phyloP scores from a whole-genome alignment of 2,329 filamentous ascomycete species.

The Botryosphaeria agaves region DNA sequence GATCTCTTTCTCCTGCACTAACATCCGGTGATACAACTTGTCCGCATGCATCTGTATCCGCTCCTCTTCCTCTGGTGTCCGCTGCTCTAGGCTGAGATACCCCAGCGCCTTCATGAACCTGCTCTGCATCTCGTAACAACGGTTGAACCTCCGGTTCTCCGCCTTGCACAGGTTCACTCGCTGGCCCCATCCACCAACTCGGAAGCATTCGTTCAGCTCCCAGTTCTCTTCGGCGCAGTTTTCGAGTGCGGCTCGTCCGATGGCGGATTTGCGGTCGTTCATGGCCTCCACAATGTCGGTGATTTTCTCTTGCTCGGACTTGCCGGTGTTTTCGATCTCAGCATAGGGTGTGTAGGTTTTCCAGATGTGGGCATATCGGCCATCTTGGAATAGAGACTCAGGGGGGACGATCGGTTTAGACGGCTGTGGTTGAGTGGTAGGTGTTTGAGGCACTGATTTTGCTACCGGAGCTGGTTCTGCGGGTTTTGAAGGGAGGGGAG shows the following conservation, averaged over 20 bases:
- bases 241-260: conserved; percentile 71
- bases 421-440: conserved; percentile 11
- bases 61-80: conserved; percentile 56
- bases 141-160: conserved; percentile 61
- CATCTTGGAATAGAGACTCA: conserved; percentile 48
- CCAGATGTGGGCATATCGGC: conserved; percentile 76
- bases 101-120: conserved; percentile 83
- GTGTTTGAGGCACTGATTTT: conserved; percentile 11
- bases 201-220: conserved; percentile 69
- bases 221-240: conserved; percentile 84
- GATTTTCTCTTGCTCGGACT: conserved; percentile 65
- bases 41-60: conserved; percentile 90
- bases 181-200: conserved; percentile 47
- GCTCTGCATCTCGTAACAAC: conserved; percentile 81
- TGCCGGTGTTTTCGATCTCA: conserved; percentile 49
- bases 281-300: conserved; percentile 65
- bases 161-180: conserved; percentile 64
- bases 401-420: conserved; percentile 22
- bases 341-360: conserved; percentile 66
- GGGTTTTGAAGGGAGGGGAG: conserved; percentile 37
- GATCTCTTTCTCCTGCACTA: conserved; percentile 62
- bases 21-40: conserved; percentile 71
- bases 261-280: conserved; percentile 63
- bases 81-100: conserved; percentile 54
- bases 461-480: conserved; percentile 10